Percentiles rank a stretch among this genome's conserved stretches.
Evolutionary conservation across 176 grass and related monocot genomes (phyloP).

Genomic region (Aegilops bicornis): DNA sequence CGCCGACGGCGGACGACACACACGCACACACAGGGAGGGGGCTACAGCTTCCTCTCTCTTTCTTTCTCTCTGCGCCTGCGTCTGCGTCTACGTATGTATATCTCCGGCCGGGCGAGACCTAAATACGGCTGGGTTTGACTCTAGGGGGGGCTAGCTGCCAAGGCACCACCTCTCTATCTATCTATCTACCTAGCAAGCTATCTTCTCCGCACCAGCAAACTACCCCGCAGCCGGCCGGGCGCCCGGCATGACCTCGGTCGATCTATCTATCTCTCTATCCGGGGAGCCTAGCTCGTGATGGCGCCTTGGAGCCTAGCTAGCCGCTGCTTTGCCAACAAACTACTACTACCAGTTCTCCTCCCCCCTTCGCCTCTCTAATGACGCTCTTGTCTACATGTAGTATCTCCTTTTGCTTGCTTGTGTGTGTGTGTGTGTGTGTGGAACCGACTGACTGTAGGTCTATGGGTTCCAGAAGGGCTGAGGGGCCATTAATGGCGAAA

Average conservation of each 20-base stretch:
- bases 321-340: slow-evolving; percentile 34
- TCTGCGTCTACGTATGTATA: slow-evolving; percentile 6
- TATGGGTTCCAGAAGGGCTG: slow-evolving; percentile 39
- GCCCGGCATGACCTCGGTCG: slow-evolving; percentile 28
- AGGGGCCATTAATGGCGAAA: slow-evolving; percentile 63
- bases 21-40: background rate
- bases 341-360: slow-evolving; percentile 34
- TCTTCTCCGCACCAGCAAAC: slow-evolving; percentile 43
- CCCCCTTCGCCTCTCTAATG: background rate
- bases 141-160: slow-evolving; percentile 35
- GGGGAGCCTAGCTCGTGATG: slow-evolving; percentile 44
- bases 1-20: background rate
- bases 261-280: slow-evolving; percentile 15
- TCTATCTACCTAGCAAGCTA: slow-evolving; percentile 9
- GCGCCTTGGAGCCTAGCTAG: slow-evolving; percentile 50
- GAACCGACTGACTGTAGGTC: background rate
- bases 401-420: background rate
- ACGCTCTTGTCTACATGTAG: background rate
- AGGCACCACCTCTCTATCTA: slow-evolving; percentile 30
- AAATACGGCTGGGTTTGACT: slow-evolving; percentile 54
- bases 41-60: background rate
- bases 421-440: background rate
- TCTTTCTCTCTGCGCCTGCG: background rate
- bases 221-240: slow-evolving; percentile 17
- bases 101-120: slow-evolving; percentile 23